Base-by-base conservation (phyloP, 2,329 filamentous ascomycete genomes). In the Thelonectria rubi region DNA sequence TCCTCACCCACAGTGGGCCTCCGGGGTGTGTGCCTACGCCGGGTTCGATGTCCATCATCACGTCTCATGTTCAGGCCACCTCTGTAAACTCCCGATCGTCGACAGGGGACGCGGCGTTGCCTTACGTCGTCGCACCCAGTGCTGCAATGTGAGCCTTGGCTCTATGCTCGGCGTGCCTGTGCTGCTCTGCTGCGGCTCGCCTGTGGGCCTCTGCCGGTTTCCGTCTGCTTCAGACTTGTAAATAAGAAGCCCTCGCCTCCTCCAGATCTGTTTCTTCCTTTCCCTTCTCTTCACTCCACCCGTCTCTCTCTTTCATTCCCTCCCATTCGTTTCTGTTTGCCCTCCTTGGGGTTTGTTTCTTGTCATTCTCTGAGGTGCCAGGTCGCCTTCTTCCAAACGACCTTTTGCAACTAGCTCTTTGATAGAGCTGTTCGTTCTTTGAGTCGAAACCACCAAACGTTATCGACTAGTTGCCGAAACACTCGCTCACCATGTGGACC, bases 281-380 rank as follows among this genome's bases (percentile, higher is more conserved):
- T 62, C 55, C 53, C 65, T 50, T 57, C 48, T 58, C 50, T 55
- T 39, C 55, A 59, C 54, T 61, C 58, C 66, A 50, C 61, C 37
- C 58, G 46, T 59, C 53, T 59, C 49, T 57, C 65, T 57, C 61
- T 68, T 67, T 65, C 47, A 59, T 66, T 54, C 60, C 52, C 48
- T 68, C 53, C 57, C 59, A 50, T 67, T 67, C 56, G 57, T 71
- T 71, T 63, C 57, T 65, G 65, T 65, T 67, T 64, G 39, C 63
- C 69, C 51, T 48, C 50, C 64, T 69, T 63, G 62, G 68, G 60
- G 57, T 68, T 64, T 58, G 60, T 70, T 47, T 70, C 65, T 69
- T 64, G 66, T 71, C 69, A 54, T 64, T 72, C 69, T 58, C 69
- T 72, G 66, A 72, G 69, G 69, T 71, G 69, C 68, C 64, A 61